Percentiles rank a stretch among this genome's conserved stretches.
phyloP scores from a whole-genome alignment of 169 alveolate species.

The Eimeria necatrix region DNA sequence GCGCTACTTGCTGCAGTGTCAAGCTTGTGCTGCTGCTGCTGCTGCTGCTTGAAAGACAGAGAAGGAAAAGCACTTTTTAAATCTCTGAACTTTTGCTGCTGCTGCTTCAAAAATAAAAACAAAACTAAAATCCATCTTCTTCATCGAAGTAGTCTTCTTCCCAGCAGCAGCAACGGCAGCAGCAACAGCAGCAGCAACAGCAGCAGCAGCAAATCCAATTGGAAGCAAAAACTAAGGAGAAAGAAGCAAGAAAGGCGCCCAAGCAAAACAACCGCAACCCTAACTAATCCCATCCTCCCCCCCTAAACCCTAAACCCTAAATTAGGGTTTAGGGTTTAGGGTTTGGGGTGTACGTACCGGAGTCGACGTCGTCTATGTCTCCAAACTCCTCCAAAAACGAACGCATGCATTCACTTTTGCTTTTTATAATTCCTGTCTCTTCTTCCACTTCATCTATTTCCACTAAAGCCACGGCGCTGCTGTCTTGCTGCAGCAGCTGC shows the following conservation, averaged over 20 bases:
- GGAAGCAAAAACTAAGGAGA: no score
- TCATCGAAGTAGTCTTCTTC: background rate
- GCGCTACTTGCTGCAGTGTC: background rate
- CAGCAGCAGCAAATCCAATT: background rate
- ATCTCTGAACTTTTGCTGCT: background rate
- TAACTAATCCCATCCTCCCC: no score
- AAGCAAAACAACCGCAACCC: no score
- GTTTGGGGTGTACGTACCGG: no score
- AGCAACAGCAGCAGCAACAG: background rate
- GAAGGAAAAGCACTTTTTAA: background rate
- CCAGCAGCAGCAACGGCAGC: background rate
- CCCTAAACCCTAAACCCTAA: no score
- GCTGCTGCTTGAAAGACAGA: background rate
- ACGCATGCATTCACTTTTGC: background rate
- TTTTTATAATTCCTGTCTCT: conserved; percentile 9
- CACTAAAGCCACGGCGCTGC: conserved; percentile 11
- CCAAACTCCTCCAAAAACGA: conserved; percentile 37
- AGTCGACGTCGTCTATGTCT: conserved; percentile 40
- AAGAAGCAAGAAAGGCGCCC: no score
- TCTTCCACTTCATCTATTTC: conserved; percentile 51
- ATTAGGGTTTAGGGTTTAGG: no score
- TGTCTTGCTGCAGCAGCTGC: conserved; percentile 13
- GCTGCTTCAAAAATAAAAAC: background rate
- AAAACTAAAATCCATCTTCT: no score
- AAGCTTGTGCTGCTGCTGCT: background rate